Evolutionary conservation across 768 basidiomycete genomes (phyloP).

Genomic region (Psilocybe sp.): DNA sequence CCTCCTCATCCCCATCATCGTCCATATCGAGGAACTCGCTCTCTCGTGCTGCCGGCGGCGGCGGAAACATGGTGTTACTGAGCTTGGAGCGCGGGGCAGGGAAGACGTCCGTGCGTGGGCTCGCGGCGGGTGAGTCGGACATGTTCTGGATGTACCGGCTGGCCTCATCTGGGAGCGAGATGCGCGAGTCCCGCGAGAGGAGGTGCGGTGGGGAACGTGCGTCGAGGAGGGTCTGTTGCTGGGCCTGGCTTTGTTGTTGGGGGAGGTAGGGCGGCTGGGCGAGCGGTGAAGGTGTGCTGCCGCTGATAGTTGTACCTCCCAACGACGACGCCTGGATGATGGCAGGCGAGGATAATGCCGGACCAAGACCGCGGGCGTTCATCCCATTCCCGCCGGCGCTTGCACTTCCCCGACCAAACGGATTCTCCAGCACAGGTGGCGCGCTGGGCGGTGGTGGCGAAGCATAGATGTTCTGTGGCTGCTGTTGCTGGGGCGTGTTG

Average conservation of each 20-base stretch:
- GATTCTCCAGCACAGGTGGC: conserved; percentile 14
- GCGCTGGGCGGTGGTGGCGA: conserved; percentile 18
- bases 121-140: conserved; percentile 59
- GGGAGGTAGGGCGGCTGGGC: conserved; percentile 7
- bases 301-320: not conserved
- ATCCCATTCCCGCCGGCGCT: no score
- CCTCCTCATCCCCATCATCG: conserved; percentile 44
- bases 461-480: conserved; percentile 1
- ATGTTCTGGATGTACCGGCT: conserved; percentile 68
- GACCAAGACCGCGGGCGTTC: not conserved
- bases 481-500: conserved; percentile 10
- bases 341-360: conserved; percentile 4
- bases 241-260: conserved; percentile 19
- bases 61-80: conserved; percentile 18
- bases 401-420: not conserved
- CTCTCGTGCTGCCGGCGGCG: conserved; percentile 18
- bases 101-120: conserved; percentile 44
- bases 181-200: conserved; percentile 61
- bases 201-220: conserved; percentile 29
- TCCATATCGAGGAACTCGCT: conserved; percentile 71
- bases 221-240: conserved; percentile 30
- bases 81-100: conserved; percentile 22
- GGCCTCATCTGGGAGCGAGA: conserved; percentile 76
- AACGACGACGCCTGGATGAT: conserved; percentile 2
- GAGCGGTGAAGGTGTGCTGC: conserved; percentile 2